Percentiles rank a stretch among this genome's conserved stretches.
These are phyloP conservation scores for Penicillium sp. DNA, from an alignment of 2,329 filamentous ascomycete species.

Conservation along the genomic window DNA sequence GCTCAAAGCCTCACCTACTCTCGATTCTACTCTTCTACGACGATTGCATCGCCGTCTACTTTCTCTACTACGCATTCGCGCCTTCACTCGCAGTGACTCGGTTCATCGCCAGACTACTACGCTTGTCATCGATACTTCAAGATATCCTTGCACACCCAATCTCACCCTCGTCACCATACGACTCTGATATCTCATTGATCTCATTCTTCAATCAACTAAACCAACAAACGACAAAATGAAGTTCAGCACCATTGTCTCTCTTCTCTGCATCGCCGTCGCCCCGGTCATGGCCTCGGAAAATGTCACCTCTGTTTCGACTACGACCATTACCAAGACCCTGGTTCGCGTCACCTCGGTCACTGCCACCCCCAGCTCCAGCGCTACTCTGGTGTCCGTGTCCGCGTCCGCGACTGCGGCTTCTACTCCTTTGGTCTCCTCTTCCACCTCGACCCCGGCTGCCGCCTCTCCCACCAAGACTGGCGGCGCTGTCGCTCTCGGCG, in stretches of 20 bases:
- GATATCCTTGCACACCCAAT: background rate
- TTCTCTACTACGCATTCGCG: background rate
- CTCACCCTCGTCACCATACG: background rate
- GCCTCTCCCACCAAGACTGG: slow-evolving; percentile 28
- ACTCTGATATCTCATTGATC: background rate
- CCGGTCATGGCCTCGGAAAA: slow-evolving; percentile 39
- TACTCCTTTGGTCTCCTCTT: slow-evolving; percentile 28
- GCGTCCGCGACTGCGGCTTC: slow-evolving; percentile 23
- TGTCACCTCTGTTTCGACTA: slow-evolving; percentile 42
- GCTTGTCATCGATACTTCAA: slow-evolving; percentile 7
- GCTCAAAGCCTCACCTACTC: slow-evolving; percentile 21
- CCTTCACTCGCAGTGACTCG: slow-evolving; percentile 7
- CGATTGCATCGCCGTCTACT: slow-evolving; percentile 17
- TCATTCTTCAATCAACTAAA: background rate
- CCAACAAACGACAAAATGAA: slow-evolving; percentile 41
- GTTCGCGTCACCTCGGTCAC: slow-evolving; percentile 52
- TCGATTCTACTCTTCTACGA: slow-evolving; percentile 15
- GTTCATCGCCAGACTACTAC: slow-evolving; percentile 14
- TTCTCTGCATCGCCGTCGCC: slow-evolving; percentile 44
- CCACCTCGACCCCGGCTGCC: slow-evolving; percentile 21
- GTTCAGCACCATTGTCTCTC: slow-evolving; percentile 40
- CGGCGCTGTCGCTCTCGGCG: slow-evolving; percentile 30
- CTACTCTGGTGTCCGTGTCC: slow-evolving; percentile 26
- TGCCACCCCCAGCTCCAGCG: slow-evolving; percentile 31
- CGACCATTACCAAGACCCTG: slow-evolving; percentile 51